A percentile compares a stretch with the other conserved stretches of the same genome.
These are phyloP conservation scores for Phytophthora meadii DNA, from an alignment of 352 stramenopile species.

Conservation along the genomic window DNA sequence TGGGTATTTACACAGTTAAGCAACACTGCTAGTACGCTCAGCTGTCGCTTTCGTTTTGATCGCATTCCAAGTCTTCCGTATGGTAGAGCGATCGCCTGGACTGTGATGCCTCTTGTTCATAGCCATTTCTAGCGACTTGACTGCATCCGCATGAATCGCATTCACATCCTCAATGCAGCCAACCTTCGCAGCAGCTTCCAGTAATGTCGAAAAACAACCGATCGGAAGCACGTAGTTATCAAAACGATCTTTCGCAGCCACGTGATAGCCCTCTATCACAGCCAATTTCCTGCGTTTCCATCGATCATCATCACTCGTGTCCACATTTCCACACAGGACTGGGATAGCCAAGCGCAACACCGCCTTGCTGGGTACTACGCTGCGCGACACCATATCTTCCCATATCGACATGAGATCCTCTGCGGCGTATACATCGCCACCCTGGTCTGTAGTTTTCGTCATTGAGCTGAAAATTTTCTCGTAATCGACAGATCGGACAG, in stretches of 20 bases:
- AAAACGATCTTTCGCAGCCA: constrained; percentile 19
- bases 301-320: constrained; percentile 19
- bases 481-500: constrained; percentile 45
- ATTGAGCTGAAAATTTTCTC: constrained; percentile 51
- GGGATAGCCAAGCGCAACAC: constrained; percentile 42
- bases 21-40: neutral
- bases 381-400: constrained; percentile 48
- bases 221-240: constrained; percentile 53
- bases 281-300: constrained; percentile 21
- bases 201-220: constrained; percentile 45
- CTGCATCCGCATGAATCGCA: constrained; percentile 45
- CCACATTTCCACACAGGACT: constrained; percentile 26
- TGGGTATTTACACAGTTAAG: too few relatives aligned
- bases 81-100: constrained; percentile 19
- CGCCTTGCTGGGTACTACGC: constrained; percentile 43
- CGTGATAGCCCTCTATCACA: constrained; percentile 32
- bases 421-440: constrained; percentile 26
- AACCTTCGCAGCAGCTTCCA: constrained; percentile 45
- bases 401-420: constrained; percentile 53
- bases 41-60: constrained; percentile 11
- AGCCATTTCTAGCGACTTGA: constrained; percentile 23
- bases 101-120: constrained; percentile 32
- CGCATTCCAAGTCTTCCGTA: constrained; percentile 29
- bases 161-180: constrained; percentile 43
- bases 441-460: constrained; percentile 28